A percentile compares a stretch with the other conserved stretches of the same genome.
Evolutionary conservation across 176 grass and related monocot species (phyloP).

Genomic region (Thalia dealbata): DNA sequence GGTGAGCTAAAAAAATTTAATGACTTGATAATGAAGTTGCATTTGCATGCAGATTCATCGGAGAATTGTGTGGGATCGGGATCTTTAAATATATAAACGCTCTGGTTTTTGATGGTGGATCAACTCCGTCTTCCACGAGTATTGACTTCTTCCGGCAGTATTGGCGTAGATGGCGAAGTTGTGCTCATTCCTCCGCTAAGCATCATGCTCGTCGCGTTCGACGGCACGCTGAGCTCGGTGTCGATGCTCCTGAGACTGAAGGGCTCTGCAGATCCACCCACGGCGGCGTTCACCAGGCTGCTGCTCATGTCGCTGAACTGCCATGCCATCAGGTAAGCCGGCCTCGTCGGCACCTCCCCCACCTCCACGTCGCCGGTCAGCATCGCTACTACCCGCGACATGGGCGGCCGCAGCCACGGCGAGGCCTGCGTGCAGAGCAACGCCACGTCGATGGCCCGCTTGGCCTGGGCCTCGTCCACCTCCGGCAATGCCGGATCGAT

Average conservation of each 20-base stretch:
- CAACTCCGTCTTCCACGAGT: neutral
- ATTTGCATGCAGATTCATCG: no score
- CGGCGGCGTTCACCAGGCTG: neutral
- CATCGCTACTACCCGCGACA: slow-evolving; percentile 6
- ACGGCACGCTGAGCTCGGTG: neutral
- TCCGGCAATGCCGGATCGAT: neutral
- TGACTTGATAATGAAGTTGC: no score
- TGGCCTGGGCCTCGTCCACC: neutral
- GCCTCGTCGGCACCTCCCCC: neutral
- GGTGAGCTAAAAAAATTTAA: no score
- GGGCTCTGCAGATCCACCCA: no score
- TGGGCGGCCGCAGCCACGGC: neutral
- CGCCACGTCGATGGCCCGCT: neutral
- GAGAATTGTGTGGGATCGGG: no score
- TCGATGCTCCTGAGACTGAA: neutral
- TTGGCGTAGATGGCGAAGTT: neutral
- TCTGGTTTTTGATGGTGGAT: no score
- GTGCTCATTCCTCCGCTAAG: neutral
- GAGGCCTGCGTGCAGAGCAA: neutral
- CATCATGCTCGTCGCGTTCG: neutral
- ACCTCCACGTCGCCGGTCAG: neutral
- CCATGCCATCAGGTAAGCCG: neutral
- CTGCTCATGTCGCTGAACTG: neutral
- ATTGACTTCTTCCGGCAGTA: neutral
- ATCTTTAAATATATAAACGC: no score